Evolutionary conservation across 768 basidiomycete species (phyloP).

Genomic region (Lactifluus echinatus): DNA sequence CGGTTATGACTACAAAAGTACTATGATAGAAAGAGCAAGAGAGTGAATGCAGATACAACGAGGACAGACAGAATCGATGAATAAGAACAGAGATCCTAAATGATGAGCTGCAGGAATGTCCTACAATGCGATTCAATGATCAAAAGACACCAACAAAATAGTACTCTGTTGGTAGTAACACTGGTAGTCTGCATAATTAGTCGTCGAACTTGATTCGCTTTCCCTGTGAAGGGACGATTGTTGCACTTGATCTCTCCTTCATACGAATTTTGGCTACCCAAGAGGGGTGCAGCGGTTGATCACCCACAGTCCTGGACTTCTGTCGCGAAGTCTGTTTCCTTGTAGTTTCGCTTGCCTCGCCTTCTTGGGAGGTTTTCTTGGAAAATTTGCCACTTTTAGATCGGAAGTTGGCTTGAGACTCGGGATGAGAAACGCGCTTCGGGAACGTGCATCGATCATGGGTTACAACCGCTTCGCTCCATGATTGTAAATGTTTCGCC

Average conservation of each 20-base stretch:
- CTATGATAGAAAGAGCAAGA: too few species aligned
- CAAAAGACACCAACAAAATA: background rate
- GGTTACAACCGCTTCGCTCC: slow-evolving; percentile 20
- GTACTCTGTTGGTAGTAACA: background rate
- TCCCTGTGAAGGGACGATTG: slow-evolving; percentile 60
- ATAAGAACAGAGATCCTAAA: background rate
- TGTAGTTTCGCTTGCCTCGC: background rate
- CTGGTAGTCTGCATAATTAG: background rate
- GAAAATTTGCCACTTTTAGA: background rate
- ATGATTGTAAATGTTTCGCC: slow-evolving; percentile 85
- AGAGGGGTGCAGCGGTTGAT: slow-evolving; percentile 73
- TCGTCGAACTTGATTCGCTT: slow-evolving; percentile 72
- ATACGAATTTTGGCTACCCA: slow-evolving; percentile 90
- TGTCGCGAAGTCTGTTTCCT: slow-evolving; percentile 3
- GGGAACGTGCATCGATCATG: background rate
- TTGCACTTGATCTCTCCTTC: slow-evolving; percentile 59
- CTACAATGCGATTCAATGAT: background rate
- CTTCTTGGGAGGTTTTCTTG: background rate
- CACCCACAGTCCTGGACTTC: slow-evolving; percentile 20
- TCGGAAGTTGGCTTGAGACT: background rate
- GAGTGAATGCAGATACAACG: too few species aligned
- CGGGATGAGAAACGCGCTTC: background rate
- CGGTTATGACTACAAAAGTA: too few species aligned
- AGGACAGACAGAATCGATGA: background rate
- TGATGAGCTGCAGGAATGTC: background rate